Conservation (phyloP, 1,139 yeast species). For the Meyerozyma athensensis region DNA sequence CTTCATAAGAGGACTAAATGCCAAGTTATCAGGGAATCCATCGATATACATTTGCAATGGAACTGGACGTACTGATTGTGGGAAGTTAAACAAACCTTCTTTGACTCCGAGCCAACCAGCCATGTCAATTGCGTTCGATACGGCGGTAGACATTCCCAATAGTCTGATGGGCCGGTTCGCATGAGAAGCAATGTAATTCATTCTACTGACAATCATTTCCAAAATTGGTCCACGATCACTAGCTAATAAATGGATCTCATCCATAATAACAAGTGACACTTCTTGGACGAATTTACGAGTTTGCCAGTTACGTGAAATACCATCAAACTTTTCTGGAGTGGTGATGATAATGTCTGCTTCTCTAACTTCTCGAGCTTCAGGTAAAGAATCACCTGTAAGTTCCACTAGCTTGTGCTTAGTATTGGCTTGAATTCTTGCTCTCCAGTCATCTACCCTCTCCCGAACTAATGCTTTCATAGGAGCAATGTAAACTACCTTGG, state of each 20-base stretch:
- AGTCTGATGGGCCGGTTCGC: conserved; percentile 74
- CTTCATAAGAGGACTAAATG: conserved; percentile 94
- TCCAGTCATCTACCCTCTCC: conserved; percentile 96
- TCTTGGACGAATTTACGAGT: conserved; percentile 89
- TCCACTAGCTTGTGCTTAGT: conserved; percentile 77
- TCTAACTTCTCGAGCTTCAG: conserved; percentile 80
- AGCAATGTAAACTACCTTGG: conserved; percentile 91
- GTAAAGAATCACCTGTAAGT: conserved; percentile 93
- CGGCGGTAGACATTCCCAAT: conserved; percentile 95
- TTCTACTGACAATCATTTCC: conserved; percentile 97
- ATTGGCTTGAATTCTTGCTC: conserved; percentile 52
- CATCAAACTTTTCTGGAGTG: conserved; percentile 98
- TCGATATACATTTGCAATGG: conserved; percentile 97
- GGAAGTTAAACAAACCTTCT: conserved; percentile 87
- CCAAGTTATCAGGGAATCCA: conserved; percentile 92
- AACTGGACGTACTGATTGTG: conserved; percentile 94
- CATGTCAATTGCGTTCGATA: conserved; percentile 95
- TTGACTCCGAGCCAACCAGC: conserved; percentile 95
- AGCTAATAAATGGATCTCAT: conserved; percentile 93
- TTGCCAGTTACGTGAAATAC: conserved; percentile 98
- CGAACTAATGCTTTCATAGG: conserved; percentile 98
- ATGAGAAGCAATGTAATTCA: conserved; percentile 83
- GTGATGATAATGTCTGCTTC: conserved; percentile 91
- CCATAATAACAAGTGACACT: conserved; percentile 91
- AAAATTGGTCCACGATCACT: conserved; percentile 97